phyloP scores from a whole-genome alignment of 2,329 filamentous ascomycete species.

The Fusarium sp. region DNA sequence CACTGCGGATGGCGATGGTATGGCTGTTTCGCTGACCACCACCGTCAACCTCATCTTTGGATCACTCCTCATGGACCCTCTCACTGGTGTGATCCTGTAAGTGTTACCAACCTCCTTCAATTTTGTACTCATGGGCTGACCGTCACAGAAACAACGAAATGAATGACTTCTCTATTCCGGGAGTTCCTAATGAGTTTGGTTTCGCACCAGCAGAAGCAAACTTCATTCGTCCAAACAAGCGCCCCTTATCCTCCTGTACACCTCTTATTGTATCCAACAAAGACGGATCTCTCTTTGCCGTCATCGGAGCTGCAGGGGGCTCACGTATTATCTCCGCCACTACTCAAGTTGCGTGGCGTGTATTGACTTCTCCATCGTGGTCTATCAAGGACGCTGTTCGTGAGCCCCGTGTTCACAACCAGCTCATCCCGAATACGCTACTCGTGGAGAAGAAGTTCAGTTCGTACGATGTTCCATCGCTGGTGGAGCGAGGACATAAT shows the following conservation, averaged over 20 bases:
- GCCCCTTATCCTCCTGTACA: slow-evolving; percentile 84
- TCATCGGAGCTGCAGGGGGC: slow-evolving; percentile 82
- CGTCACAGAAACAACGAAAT: slow-evolving; percentile 66
- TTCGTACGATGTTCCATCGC: slow-evolving; percentile 70
- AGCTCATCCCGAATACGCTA: slow-evolving; percentile 77
- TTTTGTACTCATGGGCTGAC: background rate
- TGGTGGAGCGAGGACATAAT: slow-evolving; percentile 75
- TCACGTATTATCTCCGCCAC: slow-evolving; percentile 85
- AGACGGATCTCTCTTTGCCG: slow-evolving; percentile 72
- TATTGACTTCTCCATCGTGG: slow-evolving; percentile 69
- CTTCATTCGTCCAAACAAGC: slow-evolving; percentile 82
- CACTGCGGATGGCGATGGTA: slow-evolving; percentile 75
- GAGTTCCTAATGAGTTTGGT: slow-evolving; percentile 81
- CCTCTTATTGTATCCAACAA: slow-evolving; percentile 77
- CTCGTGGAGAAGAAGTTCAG: slow-evolving; percentile 75
- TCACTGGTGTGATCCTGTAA: slow-evolving; percentile 81
- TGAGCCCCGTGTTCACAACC: slow-evolving; percentile 80
- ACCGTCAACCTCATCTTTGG: slow-evolving; percentile 92
- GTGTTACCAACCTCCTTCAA: slow-evolving; percentile 51
- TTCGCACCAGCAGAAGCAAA: slow-evolving; percentile 84
- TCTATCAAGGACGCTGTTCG: slow-evolving; percentile 70
- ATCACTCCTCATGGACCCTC: slow-evolving; percentile 78
- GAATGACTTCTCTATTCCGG: slow-evolving; percentile 89
- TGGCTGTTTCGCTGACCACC: slow-evolving; percentile 84
- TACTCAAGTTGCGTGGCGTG: slow-evolving; percentile 77